Conservation (phyloP, 1,284 basidiomycete genomes). For the Trametes versicolor region DNA sequence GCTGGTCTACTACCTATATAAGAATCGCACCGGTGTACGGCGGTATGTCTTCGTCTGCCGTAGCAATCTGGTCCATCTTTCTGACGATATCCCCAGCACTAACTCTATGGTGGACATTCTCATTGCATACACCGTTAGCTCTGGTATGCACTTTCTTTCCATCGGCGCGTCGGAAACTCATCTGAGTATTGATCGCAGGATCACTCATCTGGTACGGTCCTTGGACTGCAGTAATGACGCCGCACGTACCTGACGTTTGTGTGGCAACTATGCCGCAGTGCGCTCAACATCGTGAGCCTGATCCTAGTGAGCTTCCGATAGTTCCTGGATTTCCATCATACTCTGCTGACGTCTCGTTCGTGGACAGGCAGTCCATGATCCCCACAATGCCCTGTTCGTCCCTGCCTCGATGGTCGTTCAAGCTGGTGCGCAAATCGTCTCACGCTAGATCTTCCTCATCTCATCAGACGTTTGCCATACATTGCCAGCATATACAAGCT, state of each 20-base stretch:
- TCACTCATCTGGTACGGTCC: conserved; percentile 8
- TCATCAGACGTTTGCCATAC: neutral
- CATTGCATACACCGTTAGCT: conserved; percentile 5
- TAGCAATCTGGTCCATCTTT: neutral
- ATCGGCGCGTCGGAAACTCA: neutral
- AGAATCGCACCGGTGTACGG: neutral
- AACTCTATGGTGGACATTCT: conserved; percentile 12
- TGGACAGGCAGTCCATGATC: neutral
- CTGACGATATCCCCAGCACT: neutral
- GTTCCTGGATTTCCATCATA: too few relatives aligned
- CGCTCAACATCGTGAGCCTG: conserved; percentile 11
- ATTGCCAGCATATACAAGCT: conserved; percentile 6
- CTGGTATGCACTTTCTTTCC: neutral
- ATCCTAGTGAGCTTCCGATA: neutral
- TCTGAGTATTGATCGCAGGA: neutral
- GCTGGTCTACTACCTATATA: conserved; percentile 1
- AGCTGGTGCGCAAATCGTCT: neutral
- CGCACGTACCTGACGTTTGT: neutral
- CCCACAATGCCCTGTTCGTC: conserved; percentile 6
- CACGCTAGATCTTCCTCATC: neutral
- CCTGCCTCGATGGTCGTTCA: conserved; percentile 4
- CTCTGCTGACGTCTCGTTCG: neutral
- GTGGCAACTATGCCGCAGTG: neutral
- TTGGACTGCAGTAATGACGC: neutral
- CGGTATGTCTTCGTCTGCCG: neutral